Evolutionary conservation across 768 basidiomycete species (phyloP).

Genomic region (Hygrocybe coccinea): DNA sequence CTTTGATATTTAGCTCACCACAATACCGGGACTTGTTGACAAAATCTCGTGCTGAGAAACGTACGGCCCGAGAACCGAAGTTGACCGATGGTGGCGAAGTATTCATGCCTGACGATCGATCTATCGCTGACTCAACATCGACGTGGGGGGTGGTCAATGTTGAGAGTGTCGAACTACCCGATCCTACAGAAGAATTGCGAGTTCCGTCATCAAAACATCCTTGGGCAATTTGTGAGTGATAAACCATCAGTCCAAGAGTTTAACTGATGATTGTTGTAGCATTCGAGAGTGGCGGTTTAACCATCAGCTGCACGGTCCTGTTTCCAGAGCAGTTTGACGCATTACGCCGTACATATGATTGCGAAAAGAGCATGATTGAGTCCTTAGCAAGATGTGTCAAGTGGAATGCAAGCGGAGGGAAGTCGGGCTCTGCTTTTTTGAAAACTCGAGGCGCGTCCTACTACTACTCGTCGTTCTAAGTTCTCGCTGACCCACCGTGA

Average conservation of each 20-base stretch:
- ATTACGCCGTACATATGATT: constrained; percentile 85
- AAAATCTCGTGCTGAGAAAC: constrained; percentile 73
- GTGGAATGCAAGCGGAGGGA: constrained; percentile 94
- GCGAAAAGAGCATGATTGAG: constrained; percentile 91
- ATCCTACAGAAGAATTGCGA: constrained; percentile 72
- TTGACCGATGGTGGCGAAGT: constrained; percentile 66
- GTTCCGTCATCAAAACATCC: constrained; percentile 74
- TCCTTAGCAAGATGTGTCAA: constrained; percentile 91
- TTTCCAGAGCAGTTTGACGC: constrained; percentile 98
- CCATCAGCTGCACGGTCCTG: constrained; percentile 89
- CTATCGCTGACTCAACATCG: constrained; percentile 75
- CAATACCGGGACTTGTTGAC: constrained; percentile 77
- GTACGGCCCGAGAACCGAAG: constrained; percentile 54
- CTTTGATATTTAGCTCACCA: constrained; percentile 50
- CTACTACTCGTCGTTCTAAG: neutral
- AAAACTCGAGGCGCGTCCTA: constrained; percentile 76
- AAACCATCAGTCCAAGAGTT: constrained; percentile 1
- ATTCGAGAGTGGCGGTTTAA: constrained; percentile 84
- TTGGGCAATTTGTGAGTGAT: constrained; percentile 70
- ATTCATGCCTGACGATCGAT: constrained; percentile 90
- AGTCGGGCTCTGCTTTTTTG: constrained; percentile 93
- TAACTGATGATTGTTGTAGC: constrained; percentile 41
- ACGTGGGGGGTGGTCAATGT: constrained; percentile 92
- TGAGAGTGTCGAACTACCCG: constrained; percentile 57
- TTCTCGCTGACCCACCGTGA: constrained; percentile 6